These are phyloP conservation scores for Wickerhamiella allomyrinae DNA, from an alignment of 805 yeast species.

Conservation along the genomic window DNA sequence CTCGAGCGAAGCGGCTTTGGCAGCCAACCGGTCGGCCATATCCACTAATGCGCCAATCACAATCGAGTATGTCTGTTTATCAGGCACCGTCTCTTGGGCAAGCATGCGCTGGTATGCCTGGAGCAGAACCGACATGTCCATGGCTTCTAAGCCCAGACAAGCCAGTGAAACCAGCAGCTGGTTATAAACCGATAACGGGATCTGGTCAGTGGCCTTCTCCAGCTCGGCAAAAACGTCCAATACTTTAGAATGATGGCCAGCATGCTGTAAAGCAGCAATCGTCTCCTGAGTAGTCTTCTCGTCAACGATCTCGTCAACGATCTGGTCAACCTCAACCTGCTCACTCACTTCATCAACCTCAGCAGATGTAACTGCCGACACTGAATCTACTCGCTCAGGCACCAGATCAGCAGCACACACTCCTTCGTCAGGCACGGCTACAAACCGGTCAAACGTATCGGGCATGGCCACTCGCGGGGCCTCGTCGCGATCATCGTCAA, in stretches of 20 bases:
- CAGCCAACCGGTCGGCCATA: conserved; percentile 10
- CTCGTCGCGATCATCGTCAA: conserved; percentile 6
- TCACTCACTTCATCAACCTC: background rate
- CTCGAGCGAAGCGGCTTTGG: conserved; percentile 3
- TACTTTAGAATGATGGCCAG: conserved; percentile 11
- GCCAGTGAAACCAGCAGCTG: conserved; percentile 15
- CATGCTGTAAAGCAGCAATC: conserved; percentile 6
- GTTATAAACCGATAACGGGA: conserved; percentile 19
- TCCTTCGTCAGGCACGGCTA: background rate
- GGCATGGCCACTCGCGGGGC: background rate
- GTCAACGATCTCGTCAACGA: conserved; percentile 6
- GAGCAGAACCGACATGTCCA: conserved; percentile 17
- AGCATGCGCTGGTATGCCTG: conserved; percentile 21
- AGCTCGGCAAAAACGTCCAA: conserved; percentile 5
- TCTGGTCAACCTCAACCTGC: conserved; percentile 9
- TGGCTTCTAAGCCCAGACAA: conserved; percentile 4
- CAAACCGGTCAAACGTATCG: background rate
- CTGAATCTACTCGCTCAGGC: too few relatives aligned
- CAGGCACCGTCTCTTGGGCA: conserved; percentile 15
- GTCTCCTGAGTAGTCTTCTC: background rate
- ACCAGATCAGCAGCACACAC: background rate
- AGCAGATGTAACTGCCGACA: background rate
- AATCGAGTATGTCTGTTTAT: conserved; percentile 18
- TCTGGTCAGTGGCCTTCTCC: conserved; percentile 7
- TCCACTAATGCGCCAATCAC: conserved; percentile 17